Evolutionary conservation across 1,284 basidiomycete genomes (phyloP), one percentile per base, ranked within the genome.

Genomic region (Caloboletus firmus): DNA sequence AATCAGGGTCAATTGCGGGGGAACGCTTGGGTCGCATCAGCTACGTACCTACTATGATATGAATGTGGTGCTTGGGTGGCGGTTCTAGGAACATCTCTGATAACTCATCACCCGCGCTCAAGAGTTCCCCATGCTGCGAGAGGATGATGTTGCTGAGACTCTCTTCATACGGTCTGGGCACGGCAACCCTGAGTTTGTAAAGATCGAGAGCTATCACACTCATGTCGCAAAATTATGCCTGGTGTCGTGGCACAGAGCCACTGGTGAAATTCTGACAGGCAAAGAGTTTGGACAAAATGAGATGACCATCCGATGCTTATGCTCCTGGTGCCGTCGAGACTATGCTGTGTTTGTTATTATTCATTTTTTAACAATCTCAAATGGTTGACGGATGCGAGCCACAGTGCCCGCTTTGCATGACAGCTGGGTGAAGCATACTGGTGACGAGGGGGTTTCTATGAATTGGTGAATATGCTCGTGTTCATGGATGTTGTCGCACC

Each of bases 171-270:
- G n/a, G n/a, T n/a, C n/a, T n/a, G n/a, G n/a, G n/a, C n/a, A n/a
- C n/a, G n/a, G n/a, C n/a, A n/a, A n/a, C n/a, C n/a, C n/a, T n/a
- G n/a, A n/a, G n/a, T n/a, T n/a, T n/a, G n/a, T n/a, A n/a, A n/a
- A n/a, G n/a, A n/a, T n/a, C n/a, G n/a, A n/a, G n/a, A n/a, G n/a
- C n/a, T n/a, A n/a, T n/a, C n/a, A n/a, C n/a, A n/a, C n/a, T n/a
- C n/a, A n/a, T n/a, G n/a, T n/a, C n/a, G n/a, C n/a, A n/a, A 13
- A 66, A 60, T 37, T 37, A 39, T 22, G 3, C 41, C 43, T 6
- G 20, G 17, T 45, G 12, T 18, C 13, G n/a, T 18, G 26, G 26
- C 18, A 18, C n/a, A 13, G 26, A 9, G 4, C 12, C n/a, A 12
- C 12, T 43, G 26, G 28, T 11, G 13, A 11, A 5, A 10, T 40